Evolutionary conservation across 2,329 filamentous ascomycete species (phyloP).

Genomic region (Alternaria gaisen): DNA sequence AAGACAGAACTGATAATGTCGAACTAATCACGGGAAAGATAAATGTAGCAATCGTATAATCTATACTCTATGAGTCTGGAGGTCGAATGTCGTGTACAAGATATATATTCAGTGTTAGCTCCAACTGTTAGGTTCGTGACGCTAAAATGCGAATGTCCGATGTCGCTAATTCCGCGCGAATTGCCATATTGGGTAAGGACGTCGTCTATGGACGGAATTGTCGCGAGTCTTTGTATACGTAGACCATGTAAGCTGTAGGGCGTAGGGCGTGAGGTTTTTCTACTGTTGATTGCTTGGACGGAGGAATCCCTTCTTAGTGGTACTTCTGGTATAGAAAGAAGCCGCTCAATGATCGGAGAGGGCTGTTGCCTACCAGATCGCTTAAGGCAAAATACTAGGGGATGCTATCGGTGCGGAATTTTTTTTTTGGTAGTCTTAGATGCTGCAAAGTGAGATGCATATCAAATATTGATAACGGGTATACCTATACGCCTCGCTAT

Average conservation of each 20-base stretch:
- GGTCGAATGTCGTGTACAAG: background rate
- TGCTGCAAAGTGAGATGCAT: background rate
- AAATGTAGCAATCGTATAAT: background rate
- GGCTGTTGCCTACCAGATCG: background rate
- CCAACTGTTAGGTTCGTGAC: background rate
- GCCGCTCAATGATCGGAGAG: background rate
- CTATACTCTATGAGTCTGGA: background rate
- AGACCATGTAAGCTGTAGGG: background rate
- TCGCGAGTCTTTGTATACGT: background rate
- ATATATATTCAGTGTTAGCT: background rate
- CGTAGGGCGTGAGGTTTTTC: constrained; percentile 7
- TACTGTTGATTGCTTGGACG: background rate
- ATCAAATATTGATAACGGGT: constrained; percentile 13
- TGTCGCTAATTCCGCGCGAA: constrained; percentile 28
- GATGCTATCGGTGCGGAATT: background rate
- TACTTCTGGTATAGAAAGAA: background rate
- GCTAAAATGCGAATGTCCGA: constrained; percentile 5
- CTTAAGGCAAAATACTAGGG: background rate
- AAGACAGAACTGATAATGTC: background rate
- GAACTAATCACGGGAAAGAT: background rate
- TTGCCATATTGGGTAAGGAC: constrained; percentile 6
- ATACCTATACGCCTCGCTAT: constrained; percentile 19
- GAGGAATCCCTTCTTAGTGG: background rate
- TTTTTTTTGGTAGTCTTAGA: background rate
- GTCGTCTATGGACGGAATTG: background rate